Percentiles rank a stretch among this genome's conserved stretches.
These are phyloP conservation scores for Phytopythium sindhum DNA, from an alignment of 352 stramenopile genomes.

Conservation along the genomic window DNA sequence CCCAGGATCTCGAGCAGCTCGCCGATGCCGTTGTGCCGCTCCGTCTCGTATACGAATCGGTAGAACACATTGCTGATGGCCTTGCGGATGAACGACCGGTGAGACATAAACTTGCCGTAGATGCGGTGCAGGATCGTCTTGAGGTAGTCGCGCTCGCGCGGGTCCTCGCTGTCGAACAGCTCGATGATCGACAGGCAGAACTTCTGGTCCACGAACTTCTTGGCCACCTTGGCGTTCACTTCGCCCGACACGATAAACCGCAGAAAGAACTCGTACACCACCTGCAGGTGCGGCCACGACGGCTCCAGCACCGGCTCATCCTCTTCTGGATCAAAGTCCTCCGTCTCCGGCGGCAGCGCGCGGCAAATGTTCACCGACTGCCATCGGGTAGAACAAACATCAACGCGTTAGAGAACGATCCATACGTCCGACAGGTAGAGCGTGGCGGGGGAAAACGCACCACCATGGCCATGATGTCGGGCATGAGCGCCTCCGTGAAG, in stretches of 20 bases:
- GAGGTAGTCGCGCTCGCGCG: constrained; percentile 97
- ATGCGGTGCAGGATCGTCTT: constrained; percentile 99
- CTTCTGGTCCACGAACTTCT: constrained; percentile 98
- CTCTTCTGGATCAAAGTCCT: constrained; percentile 99
- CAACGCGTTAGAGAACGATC: neutral
- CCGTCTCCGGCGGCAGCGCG: constrained; percentile 90
- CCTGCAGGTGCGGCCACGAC: constrained; percentile 96
- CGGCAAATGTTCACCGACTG: constrained; percentile 94
- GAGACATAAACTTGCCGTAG: constrained; percentile 99
- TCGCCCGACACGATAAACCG: constrained; percentile 97
- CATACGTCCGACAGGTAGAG: neutral
- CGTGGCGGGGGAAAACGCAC: constrained; percentile 25
- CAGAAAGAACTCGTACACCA: constrained; percentile 99
- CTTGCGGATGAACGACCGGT: constrained; percentile 97
- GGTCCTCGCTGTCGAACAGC: constrained; percentile 95
- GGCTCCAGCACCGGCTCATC: constrained; percentile 97
- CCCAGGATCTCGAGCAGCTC: constrained; percentile 98
- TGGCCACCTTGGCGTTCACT: constrained; percentile 96
- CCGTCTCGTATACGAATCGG: constrained; percentile 98
- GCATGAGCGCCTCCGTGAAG: constrained; percentile 96
- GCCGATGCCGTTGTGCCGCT: constrained; percentile 94
- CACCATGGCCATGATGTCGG: constrained; percentile 93
- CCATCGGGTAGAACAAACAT: neutral
- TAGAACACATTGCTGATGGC: constrained; percentile 99
- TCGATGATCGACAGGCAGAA: constrained; percentile 96